These are phyloP conservation scores for Alternaria ventricosa DNA, from an alignment of 2,329 filamentous ascomycete species.

Conservation along the genomic window DNA sequence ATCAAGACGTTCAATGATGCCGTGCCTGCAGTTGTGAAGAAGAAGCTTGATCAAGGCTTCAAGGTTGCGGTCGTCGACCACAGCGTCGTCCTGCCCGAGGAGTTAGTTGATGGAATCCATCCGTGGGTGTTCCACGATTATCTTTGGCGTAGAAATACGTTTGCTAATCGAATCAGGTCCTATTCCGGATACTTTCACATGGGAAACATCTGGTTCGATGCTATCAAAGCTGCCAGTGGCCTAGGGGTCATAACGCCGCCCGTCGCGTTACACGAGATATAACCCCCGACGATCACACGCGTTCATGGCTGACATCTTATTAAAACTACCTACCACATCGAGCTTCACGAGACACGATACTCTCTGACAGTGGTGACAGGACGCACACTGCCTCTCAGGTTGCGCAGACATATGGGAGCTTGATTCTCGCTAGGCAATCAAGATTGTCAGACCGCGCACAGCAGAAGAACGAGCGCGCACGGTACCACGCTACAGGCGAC, in stretches of 20 bases:
- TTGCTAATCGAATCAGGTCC: conserved; percentile 14
- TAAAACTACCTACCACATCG: not conserved
- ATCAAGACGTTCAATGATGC: conserved; percentile 32
- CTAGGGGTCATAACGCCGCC: conserved; percentile 17
- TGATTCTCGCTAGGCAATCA: not conserved
- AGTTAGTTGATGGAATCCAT: conserved; percentile 37
- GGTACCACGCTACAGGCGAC: not conserved
- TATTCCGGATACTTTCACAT: conserved; percentile 39
- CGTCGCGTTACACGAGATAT: not conserved
- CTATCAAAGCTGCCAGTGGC: conserved; percentile 9
- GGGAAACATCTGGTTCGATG: conserved; percentile 34
- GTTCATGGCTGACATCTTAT: not conserved
- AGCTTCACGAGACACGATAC: not conserved
- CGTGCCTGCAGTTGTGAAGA: conserved; percentile 27
- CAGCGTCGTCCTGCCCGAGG: conserved; percentile 17
- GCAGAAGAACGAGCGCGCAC: not conserved
- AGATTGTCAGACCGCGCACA: not conserved
- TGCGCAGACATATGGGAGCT: not conserved
- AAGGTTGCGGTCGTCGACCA: conserved; percentile 38
- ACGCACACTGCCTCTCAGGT: not conserved
- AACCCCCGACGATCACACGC: not conserved
- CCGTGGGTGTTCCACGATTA: conserved; percentile 23
- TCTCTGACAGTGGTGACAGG: not conserved
- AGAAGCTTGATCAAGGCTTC: conserved; percentile 23
- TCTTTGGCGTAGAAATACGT: not conserved